These are phyloP conservation scores for Eremomyces bilateralis DNA, from an alignment of 495 filamentous ascomycete genomes.

Conservation along the genomic window DNA sequence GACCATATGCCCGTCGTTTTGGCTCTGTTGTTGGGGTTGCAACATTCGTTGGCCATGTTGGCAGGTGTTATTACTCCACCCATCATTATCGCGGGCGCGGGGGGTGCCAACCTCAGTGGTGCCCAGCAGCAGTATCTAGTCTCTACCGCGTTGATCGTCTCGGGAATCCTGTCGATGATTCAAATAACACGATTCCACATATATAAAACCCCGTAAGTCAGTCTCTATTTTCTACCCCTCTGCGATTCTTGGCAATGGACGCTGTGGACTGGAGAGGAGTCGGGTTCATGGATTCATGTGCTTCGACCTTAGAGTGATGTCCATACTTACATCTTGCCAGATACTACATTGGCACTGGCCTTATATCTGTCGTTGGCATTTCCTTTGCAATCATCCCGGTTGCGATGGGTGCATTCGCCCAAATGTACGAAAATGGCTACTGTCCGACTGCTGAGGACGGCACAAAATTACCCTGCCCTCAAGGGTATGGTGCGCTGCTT, in stretches of 20 bases:
- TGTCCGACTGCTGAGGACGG: constrained; percentile 45
- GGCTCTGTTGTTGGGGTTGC: constrained; percentile 48
- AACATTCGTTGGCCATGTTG: constrained; percentile 48
- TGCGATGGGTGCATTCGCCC: constrained; percentile 48
- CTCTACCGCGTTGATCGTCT: constrained; percentile 73
- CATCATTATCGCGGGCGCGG: constrained; percentile 45
- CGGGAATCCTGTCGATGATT: constrained; percentile 53
- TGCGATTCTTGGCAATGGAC: too few species aligned
- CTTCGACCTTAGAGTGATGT: too few species aligned
- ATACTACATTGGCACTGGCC: constrained; percentile 71
- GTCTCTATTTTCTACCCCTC: too few species aligned
- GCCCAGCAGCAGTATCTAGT: constrained; percentile 60
- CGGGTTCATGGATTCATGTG: too few species aligned
- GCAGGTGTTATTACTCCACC: constrained; percentile 59
- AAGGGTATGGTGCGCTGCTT: constrained; percentile 67
- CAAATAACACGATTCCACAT: constrained; percentile 75
- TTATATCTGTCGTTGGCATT: constrained; percentile 74
- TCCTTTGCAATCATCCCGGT: constrained; percentile 79
- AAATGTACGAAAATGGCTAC: constrained; percentile 72
- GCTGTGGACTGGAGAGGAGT: too few species aligned
- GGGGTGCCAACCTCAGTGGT: constrained; percentile 40
- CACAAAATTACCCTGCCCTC: constrained; percentile 51
- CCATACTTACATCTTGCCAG: too few species aligned
- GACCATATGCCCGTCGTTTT: constrained; percentile 64
- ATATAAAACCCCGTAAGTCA: constrained; percentile 46